Percentiles rank a stretch among this genome's conserved stretches.
phyloP scores from a whole-genome alignment of 2,329 filamentous ascomycete species.

The Corynespora cassiicola region DNA sequence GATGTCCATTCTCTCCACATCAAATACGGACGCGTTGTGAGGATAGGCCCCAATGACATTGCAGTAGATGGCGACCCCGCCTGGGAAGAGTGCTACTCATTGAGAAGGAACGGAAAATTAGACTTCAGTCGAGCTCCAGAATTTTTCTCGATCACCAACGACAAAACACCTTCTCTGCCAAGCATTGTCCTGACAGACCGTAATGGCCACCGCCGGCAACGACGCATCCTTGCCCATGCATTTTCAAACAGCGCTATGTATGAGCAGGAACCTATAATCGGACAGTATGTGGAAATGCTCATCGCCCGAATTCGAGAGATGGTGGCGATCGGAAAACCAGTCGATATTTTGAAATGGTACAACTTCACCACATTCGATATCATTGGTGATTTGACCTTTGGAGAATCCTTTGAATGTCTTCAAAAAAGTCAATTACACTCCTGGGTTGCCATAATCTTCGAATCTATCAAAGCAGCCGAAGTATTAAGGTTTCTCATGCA shows the following conservation, averaged over 20 bases:
- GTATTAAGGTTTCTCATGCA: slow-evolving; percentile 21
- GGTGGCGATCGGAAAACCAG: slow-evolving; percentile 8
- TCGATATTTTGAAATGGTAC: slow-evolving; percentile 36
- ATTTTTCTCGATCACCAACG: slow-evolving; percentile 37
- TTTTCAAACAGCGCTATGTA: slow-evolving; percentile 52
- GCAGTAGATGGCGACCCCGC: slow-evolving; percentile 51
- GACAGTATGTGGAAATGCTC: slow-evolving; percentile 48
- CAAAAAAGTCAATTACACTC: slow-evolving; percentile 31
- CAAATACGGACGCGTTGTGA: slow-evolving; percentile 51
- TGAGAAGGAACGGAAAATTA: slow-evolving; percentile 44
- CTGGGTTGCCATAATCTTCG: slow-evolving; percentile 34
- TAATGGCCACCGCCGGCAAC: slow-evolving; percentile 39
- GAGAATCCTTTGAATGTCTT: slow-evolving; percentile 38
- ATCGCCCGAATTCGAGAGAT: slow-evolving; percentile 39
- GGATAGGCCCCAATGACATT: slow-evolving; percentile 50
- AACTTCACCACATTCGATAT: slow-evolving; percentile 36
- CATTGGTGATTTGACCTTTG: slow-evolving; percentile 38
- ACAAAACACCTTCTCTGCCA: slow-evolving; percentile 32
- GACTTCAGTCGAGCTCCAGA: no score
- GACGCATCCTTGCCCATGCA: slow-evolving; percentile 45
- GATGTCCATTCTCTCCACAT: slow-evolving; percentile 43
- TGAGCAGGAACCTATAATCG: slow-evolving; percentile 48
- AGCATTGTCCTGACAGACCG: slow-evolving; percentile 36
- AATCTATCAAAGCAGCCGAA: slow-evolving; percentile 13
- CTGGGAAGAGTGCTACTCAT: slow-evolving; percentile 53